A percentile compares a stretch with the other conserved stretches of the same genome.
These are phyloP conservation scores for Lachancea dasiensis DNA, from an alignment of 805 yeast species.

Conservation along the genomic window DNA sequence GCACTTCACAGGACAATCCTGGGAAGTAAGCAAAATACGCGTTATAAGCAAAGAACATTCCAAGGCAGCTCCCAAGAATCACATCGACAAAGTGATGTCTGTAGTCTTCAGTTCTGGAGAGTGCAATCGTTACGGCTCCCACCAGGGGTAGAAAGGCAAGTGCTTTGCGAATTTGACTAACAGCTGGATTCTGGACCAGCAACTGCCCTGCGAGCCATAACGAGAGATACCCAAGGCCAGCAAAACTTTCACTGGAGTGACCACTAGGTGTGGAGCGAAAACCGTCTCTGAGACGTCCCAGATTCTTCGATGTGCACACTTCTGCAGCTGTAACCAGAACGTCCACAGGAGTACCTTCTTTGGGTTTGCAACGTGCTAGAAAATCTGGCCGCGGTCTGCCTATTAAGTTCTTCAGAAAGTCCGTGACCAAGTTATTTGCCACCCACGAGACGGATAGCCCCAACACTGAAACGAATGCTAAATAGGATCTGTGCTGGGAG, in stretches of 20 bases:
- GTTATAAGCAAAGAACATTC: slow-evolving; percentile 49
- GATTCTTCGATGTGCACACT: slow-evolving; percentile 53
- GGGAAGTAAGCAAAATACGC: slow-evolving; percentile 39
- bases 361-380: slow-evolving; percentile 76
- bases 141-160: slow-evolving; percentile 51
- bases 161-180: slow-evolving; percentile 60
- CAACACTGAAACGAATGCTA: slow-evolving; percentile 56
- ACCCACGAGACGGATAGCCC: slow-evolving; percentile 61
- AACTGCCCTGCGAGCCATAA: slow-evolving; percentile 68
- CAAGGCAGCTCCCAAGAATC: slow-evolving; percentile 63
- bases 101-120: slow-evolving; percentile 85
- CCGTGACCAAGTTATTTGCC: slow-evolving; percentile 59
- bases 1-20: slow-evolving; percentile 26
- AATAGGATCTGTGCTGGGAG: slow-evolving; percentile 50
- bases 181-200: slow-evolving; percentile 39
- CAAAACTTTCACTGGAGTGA: slow-evolving; percentile 65
- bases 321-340: slow-evolving; percentile 55
- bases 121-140: slow-evolving; percentile 71
- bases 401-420: slow-evolving; percentile 71
- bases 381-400: slow-evolving; percentile 94
- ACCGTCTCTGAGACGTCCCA: slow-evolving; percentile 51
- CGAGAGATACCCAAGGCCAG: slow-evolving; percentile 58
- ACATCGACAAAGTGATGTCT: slow-evolving; percentile 91
- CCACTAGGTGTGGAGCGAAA: slow-evolving; percentile 82
- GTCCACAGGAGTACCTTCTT: slow-evolving; percentile 48